Percentiles rank a stretch among this genome's conserved stretches.
phyloP scores from a whole-genome alignment of 2,329 filamentous ascomycete species.

The Ophiosphaerella narmari region DNA sequence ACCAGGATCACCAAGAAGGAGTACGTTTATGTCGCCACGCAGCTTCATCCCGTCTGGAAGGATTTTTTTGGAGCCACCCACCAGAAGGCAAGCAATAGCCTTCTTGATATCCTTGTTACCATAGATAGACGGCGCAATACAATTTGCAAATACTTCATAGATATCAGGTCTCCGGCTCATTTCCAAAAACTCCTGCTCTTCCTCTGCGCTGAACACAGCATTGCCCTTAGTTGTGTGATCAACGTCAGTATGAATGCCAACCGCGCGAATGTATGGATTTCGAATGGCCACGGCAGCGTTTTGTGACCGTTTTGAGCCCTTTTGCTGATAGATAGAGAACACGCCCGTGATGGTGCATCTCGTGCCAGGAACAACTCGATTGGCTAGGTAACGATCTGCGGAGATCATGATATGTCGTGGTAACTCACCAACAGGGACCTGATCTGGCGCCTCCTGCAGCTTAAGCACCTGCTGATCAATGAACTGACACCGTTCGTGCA shows the following conservation, averaged over 20 bases:
- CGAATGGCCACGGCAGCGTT: conserved; percentile 89
- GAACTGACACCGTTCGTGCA: conserved; percentile 92
- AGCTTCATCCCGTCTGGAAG: conserved; percentile 97
- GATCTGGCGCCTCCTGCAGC: conserved; percentile 94
- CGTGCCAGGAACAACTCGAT: conserved; percentile 92
- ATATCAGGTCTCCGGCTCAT: conserved; percentile 88
- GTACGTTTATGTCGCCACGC: conserved; percentile 95
- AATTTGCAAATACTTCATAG: conserved; percentile 88
- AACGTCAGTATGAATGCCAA: conserved; percentile 88
- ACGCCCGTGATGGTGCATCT: conserved; percentile 95
- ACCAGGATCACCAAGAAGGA: conserved; percentile 94
- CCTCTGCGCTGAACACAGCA: conserved; percentile 86
- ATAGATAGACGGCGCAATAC: conserved; percentile 96
- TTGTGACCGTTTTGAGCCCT: conserved; percentile 76
- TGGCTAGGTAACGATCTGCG: conserved; percentile 94
- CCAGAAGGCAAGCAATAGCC: conserved; percentile 87
- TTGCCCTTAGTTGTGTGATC: conserved; percentile 88
- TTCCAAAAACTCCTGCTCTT: conserved; percentile 94
- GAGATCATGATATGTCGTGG: conserved; percentile 94
- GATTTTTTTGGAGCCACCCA: conserved; percentile 97
- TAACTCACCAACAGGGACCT: conserved; percentile 94
- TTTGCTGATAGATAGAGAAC: conserved; percentile 96
- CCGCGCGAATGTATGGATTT: conserved; percentile 90
- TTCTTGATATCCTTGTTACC: conserved; percentile 97
- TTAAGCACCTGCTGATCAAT: conserved; percentile 99